Percentiles rank a stretch among this genome's conserved stretches.
Conservation (phyloP, 352 stramenopile genomes). For the Globisporangium acanthophoron region DNA sequence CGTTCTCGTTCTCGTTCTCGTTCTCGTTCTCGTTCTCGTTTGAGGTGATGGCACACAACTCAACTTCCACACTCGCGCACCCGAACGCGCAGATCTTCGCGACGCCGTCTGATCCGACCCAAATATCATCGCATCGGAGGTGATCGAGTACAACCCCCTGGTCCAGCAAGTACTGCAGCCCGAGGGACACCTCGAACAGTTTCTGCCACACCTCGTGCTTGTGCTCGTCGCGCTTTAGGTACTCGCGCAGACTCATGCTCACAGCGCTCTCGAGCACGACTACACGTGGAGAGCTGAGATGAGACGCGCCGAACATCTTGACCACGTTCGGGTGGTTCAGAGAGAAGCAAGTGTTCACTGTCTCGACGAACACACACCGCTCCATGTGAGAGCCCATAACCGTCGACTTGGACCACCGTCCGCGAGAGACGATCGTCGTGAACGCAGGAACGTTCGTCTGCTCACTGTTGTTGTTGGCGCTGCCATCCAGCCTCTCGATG, state of each 20-base stretch:
- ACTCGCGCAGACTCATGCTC: neutral
- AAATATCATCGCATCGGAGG: slow-evolving; percentile 3
- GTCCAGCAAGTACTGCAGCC: slow-evolving; percentile 15
- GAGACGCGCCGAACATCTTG: slow-evolving; percentile 20
- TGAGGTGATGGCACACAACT: neutral
- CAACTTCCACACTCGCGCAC: too few species aligned
- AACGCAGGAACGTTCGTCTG: neutral
- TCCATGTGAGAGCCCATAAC: slow-evolving; percentile 9
- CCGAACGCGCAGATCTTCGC: neutral
- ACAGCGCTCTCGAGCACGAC: slow-evolving; percentile 9
- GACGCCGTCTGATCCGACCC: neutral
- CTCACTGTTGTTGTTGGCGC: neutral
- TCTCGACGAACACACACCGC: neutral
- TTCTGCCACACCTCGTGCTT: too few species aligned
- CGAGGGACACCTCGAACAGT: too few species aligned
- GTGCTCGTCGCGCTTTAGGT: too few species aligned
- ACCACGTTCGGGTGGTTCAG: slow-evolving; percentile 18
- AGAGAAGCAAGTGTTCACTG: slow-evolving; percentile 23
- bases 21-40: neutral
- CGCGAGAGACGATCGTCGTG: slow-evolving; percentile 23
- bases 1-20: neutral
- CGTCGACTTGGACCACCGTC: slow-evolving; percentile 34
- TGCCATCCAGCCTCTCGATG: neutral
- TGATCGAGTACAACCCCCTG: neutral
- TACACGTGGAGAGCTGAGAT: slow-evolving; percentile 11